Conservation (phyloP, 2,329 filamentous ascomycete genomes). For the Paraphoma chrysanthemicola region DNA sequence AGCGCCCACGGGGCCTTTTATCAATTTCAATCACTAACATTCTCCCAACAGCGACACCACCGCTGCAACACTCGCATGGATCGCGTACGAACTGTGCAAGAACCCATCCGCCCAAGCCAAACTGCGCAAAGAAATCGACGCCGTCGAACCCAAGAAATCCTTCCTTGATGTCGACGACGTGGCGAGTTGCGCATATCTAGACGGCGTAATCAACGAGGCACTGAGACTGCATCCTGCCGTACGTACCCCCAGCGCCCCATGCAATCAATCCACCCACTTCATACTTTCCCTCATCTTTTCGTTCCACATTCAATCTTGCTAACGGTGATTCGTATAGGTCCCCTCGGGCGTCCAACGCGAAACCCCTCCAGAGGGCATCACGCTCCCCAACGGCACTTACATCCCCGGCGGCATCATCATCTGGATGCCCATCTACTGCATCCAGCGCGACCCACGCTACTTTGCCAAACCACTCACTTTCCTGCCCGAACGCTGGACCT, state of each 20-base stretch:
- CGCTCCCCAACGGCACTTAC: slow-evolving; percentile 34
- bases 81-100: slow-evolving; percentile 40
- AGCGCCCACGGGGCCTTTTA: neutral
- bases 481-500: slow-evolving; percentile 41
- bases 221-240: slow-evolving; percentile 41
- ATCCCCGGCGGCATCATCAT: slow-evolving; percentile 39
- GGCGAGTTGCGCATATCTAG: slow-evolving; percentile 31
- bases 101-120: slow-evolving; percentile 27
- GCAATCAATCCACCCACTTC: no score
- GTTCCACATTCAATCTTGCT: no score
- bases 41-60: slow-evolving; percentile 33
- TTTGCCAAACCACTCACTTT: slow-evolving; percentile 31
- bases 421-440: slow-evolving; percentile 38
- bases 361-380: slow-evolving; percentile 42
- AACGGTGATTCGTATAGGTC: slow-evolving; percentile 20
- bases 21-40: neutral
- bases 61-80: slow-evolving; percentile 34
- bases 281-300: no score
- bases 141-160: slow-evolving; percentile 17
- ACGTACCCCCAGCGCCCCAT: neutral
- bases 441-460: slow-evolving; percentile 40
- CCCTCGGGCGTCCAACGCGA: slow-evolving; percentile 41
- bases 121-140: slow-evolving; percentile 29
- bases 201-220: slow-evolving; percentile 41
- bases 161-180: slow-evolving; percentile 37